Conservation (phyloP, 345 rosid genomes). For the Syzygium oleosum region DNA sequence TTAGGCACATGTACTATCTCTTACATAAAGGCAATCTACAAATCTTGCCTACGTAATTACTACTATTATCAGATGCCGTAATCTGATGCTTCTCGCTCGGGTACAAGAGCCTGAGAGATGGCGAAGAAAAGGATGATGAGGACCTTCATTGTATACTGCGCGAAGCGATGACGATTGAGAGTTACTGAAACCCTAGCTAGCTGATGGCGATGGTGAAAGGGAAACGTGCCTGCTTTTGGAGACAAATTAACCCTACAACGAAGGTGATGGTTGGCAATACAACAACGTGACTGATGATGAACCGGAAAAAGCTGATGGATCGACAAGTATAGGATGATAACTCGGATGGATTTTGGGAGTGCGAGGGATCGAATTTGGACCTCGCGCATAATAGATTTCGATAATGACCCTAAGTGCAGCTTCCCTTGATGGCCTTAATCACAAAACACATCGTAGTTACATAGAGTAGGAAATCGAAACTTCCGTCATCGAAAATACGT, state of each 20-base stretch:
- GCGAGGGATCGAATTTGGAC: not conserved
- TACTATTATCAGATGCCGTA: not conserved
- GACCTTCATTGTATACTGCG: no score
- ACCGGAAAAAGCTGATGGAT: slow-evolving; percentile 2
- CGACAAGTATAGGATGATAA: not conserved
- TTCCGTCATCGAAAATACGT: not conserved
- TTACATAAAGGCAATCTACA: not conserved
- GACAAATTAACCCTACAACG: not conserved
- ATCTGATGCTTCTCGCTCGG: not conserved
- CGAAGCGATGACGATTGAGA: not conserved
- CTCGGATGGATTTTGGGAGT: not conserved
- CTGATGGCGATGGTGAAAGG: not conserved
- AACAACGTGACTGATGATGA: not conserved
- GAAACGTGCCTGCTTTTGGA: not conserved
- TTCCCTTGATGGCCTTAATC: not conserved
- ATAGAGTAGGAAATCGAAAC: no score
- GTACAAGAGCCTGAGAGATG: not conserved
- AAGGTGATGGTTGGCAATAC: not conserved
- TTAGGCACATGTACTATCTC: not conserved
- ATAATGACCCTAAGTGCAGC: not conserved
- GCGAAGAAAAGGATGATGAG: not conserved
- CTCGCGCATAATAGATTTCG: not conserved
- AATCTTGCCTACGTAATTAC: not conserved
- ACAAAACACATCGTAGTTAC: not conserved
- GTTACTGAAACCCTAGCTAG: not conserved